Conservation (phyloP, 345 rosid genomes). For the Raphanus raphanistrum region DNA sequence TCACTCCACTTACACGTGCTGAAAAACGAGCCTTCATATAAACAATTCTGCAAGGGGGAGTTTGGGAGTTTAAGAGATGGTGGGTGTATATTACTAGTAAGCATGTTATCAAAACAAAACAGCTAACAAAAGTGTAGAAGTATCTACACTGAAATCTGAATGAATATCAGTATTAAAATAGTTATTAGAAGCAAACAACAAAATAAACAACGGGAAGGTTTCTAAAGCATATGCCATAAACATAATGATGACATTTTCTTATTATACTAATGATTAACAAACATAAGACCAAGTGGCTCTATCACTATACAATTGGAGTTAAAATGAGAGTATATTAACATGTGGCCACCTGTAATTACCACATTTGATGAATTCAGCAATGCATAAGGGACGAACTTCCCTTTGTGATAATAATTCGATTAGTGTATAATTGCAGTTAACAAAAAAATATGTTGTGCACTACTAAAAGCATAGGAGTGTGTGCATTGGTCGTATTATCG, state of each 20-base stretch:
- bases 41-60: neutral
- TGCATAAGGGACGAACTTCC: conserved; percentile 8
- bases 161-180: neutral
- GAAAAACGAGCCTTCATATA: neutral
- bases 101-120: neutral
- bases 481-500: conserved; percentile 24
- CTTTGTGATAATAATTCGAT: neutral
- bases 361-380: conserved; percentile 17
- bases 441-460: neutral
- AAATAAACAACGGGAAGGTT: conserved; percentile 9
- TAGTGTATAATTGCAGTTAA: conserved; percentile 4
- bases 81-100: neutral
- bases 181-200: conserved; percentile 14
- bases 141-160: conserved; percentile 1
- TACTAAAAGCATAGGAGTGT: conserved; percentile 7
- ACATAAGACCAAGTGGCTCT: conserved; percentile 4
- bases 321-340: conserved; percentile 25
- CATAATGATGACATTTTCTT: conserved; percentile 24
- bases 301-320: conserved; percentile 15
- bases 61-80: neutral
- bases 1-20: no score
- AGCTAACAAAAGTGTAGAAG: neutral
- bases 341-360: conserved; percentile 28
- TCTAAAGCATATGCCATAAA: conserved; percentile 22
- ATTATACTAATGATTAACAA: conserved; percentile 14